Evolutionary conservation across 352 stramenopile genomes (phyloP), one percentile per base, ranked within the genome.

Genomic region (Pythium aquatile): DNA sequence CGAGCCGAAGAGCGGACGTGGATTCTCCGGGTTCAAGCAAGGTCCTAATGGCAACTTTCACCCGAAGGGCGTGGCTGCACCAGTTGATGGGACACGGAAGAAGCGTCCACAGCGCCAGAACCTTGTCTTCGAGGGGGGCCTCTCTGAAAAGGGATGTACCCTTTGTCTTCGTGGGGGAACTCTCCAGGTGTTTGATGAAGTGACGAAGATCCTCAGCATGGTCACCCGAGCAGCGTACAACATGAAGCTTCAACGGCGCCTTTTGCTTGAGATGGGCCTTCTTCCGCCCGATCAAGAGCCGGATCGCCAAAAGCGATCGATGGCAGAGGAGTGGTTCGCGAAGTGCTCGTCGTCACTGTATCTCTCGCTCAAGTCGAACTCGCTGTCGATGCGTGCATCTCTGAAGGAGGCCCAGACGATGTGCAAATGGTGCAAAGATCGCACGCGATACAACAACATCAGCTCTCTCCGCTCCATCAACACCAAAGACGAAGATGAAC

Each of bases 321-420:
- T 93, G 30, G 82, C 83, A 8, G 83, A 93, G 40, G 81, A 94
- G 62, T 93, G 83, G 81, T 92, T 93, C 70, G 79, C 81, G 1
- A 87, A 91, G 60, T 82, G 71, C 47, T 94, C 85, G 14, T 90
- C 74, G 24, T 96, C 87, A 32, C 65, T 96, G 53, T 94, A 96
- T 58, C 75, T 94, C 7, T 88, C 85, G 24, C 73, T 96, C 30
- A 93, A 93, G 70, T 93, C 86, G 37, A 92, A 96, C 46, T 96
- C 87, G 37, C 63, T 94, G 13, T 93, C 83, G 16, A 90, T 93
- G 80, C 85, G 87, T 44, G 87, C 87, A 10, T 81, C 83, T 24
- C 63, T 93, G 29, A 93, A 93, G 46, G 83, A 93, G 61, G 87
- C 84, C 1, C 87, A 93, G 55, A 71, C 77, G 1, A 88, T 91